Percentiles rank a stretch among this genome's conserved stretches.
These are phyloP conservation scores for Vanrija sp. DNA, from an alignment of 1,284 basidiomycete species.

Conservation along the genomic window DNA sequence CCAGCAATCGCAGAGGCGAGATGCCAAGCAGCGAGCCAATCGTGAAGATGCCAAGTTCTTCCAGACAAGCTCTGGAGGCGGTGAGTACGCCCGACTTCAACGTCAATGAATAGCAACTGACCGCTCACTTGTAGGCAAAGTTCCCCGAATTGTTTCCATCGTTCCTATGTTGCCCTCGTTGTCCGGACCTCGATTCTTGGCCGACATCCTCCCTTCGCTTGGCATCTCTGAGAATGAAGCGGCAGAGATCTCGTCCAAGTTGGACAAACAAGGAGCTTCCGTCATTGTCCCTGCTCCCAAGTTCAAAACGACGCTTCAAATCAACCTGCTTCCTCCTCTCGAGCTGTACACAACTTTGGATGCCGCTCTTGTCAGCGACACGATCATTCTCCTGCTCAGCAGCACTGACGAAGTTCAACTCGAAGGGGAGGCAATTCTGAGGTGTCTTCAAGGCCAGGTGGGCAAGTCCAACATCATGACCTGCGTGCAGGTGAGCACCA, in stretches of 20 bases:
- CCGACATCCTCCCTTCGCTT: conserved; percentile 62
- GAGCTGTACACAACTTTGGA: conserved; percentile 76
- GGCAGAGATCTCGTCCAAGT: conserved; percentile 14
- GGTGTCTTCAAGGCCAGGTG: conserved; percentile 76
- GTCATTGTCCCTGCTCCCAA: conserved; percentile 74
- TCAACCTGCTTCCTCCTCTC: conserved; percentile 69
- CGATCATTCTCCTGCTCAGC: conserved; percentile 66
- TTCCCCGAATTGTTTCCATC: conserved; percentile 50
- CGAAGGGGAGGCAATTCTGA: conserved; percentile 80
- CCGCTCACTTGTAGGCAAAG: conserved; percentile 29
- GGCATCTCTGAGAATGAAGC: conserved; percentile 57
- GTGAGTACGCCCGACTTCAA: conserved; percentile 14
- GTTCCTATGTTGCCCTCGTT: conserved; percentile 43
- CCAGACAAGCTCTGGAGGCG: conserved; percentile 46
- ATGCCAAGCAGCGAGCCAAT: conserved; percentile 65
- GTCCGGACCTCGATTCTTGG: conserved; percentile 68
- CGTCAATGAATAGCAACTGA: background rate
- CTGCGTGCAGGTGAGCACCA: conserved; percentile 55
- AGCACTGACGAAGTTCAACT: conserved; percentile 59
- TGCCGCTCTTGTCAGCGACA: conserved; percentile 84
- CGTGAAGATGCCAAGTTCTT: conserved; percentile 51
- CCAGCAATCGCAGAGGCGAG: conserved; percentile 42
- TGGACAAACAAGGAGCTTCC: conserved; percentile 4
- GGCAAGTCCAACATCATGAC: conserved; percentile 53
- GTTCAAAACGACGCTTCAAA: conserved; percentile 84